phyloP scores from a whole-genome alignment of 2,329 filamentous ascomycete genomes.

The Helotiales sp. region DNA sequence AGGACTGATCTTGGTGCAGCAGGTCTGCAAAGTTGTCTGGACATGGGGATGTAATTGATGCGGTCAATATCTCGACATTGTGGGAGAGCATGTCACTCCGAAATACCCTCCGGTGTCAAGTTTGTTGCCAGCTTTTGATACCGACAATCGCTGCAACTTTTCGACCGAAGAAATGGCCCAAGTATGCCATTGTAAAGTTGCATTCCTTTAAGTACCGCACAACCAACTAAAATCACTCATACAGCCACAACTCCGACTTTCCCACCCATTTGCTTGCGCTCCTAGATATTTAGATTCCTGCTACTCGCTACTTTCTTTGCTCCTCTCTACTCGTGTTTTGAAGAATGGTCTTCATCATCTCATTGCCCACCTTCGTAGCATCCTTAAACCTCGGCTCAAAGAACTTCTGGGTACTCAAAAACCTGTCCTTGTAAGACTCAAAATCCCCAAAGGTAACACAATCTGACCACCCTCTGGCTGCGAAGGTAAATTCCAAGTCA shows the following conservation, averaged over 20 bases:
- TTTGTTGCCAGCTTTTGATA: no score
- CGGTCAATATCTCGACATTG: no score
- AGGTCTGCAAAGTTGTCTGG: no score
- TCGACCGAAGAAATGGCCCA: no score
- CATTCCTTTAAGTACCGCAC: neutral
- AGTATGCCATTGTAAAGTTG: no score
- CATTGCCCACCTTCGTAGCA: constrained; percentile 84
- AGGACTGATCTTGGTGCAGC: no score
- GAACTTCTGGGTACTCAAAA: constrained; percentile 85
- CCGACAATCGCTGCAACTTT: no score
- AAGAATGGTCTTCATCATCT: constrained; percentile 95
- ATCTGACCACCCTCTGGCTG: constrained; percentile 92
- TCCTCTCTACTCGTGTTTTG: constrained; percentile 75
- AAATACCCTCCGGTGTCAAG: no score
- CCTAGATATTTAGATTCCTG: neutral
- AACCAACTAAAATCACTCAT: neutral
- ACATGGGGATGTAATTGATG: no score
- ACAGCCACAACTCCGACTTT: neutral
- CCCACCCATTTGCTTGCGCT: neutral
- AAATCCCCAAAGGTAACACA: constrained; percentile 91
- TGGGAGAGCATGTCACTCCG: no score
- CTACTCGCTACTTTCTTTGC: constrained; percentile 32
- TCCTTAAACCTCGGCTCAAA: constrained; percentile 89
- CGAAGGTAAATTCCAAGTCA: constrained; percentile 97
- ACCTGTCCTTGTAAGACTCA: constrained; percentile 87